Percentiles rank a stretch among this genome's conserved stretches.
Conservation (phyloP, 108 stramenopile genomes). For the Conticribra guillardii region DNA sequence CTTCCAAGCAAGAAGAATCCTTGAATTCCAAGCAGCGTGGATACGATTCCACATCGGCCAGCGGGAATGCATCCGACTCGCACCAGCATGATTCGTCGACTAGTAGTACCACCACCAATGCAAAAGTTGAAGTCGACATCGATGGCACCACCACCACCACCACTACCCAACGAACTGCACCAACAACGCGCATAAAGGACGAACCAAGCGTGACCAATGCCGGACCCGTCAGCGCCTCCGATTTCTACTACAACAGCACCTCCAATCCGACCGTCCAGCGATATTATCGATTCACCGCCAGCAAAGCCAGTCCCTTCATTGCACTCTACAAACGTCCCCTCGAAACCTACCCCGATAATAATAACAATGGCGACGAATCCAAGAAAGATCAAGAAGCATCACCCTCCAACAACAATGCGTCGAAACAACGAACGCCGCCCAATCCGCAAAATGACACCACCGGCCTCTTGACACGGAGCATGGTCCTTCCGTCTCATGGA, state of each 20-base stretch:
- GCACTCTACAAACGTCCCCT: conserved; percentile 80
- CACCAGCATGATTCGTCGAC: too few relatives aligned
- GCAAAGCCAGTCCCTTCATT: conserved; percentile 74
- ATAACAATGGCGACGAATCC: conserved; percentile 1
- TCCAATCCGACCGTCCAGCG: conserved; percentile 80
- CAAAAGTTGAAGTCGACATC: too few relatives aligned
- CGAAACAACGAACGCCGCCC: neutral
- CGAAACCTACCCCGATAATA: conserved; percentile 34
- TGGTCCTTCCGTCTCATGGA: conserved; percentile 85
- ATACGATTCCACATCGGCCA: neutral
- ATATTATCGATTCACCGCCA: conserved; percentile 87
- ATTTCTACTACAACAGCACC: conserved; percentile 29
- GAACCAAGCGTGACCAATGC: neutral
- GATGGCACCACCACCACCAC: neutral
- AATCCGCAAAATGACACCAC: conserved; percentile 66
- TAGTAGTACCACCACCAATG: too few relatives aligned
- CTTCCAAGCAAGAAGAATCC: neutral
- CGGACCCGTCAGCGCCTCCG: conserved; percentile 4
- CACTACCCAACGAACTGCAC: neutral
- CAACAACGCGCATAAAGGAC: neutral
- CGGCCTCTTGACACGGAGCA: conserved; percentile 74
- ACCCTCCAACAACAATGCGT: neutral
- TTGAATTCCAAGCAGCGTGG: neutral
- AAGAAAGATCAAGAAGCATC: neutral
- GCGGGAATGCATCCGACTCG: too few relatives aligned